phyloP scores from a whole-genome alignment of 495 filamentous ascomycete genomes.

The Xylona heveae region DNA sequence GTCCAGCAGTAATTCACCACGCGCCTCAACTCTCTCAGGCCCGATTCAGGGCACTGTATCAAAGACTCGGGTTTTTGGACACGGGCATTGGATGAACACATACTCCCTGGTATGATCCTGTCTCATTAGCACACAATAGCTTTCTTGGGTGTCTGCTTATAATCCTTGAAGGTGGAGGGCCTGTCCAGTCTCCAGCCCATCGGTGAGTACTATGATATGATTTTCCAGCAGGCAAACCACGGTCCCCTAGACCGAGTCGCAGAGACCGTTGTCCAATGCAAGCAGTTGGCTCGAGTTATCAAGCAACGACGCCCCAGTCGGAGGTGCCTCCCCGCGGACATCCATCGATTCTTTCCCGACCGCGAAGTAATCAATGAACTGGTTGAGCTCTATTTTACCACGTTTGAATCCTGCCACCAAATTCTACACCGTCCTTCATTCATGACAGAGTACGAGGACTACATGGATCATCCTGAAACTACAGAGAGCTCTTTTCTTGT shows the following conservation, averaged over 20 bases:
- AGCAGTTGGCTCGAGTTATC: neutral
- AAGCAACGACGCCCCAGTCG: neutral
- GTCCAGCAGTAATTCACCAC: no score
- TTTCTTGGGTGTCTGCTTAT: neutral
- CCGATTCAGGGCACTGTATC: neutral
- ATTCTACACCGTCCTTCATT: constrained; percentile 38
- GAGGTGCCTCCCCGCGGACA: neutral
- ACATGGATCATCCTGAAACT: constrained; percentile 22
- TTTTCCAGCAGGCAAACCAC: neutral
- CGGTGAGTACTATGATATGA: no score
- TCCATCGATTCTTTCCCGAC: constrained; percentile 6
- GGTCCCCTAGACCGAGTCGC: neutral
- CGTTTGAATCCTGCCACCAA: constrained; percentile 32
- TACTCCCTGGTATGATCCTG: neutral
- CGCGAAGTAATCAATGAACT: constrained; percentile 27
- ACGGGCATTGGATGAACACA: neutral
- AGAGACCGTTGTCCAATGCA: neutral
- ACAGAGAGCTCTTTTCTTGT: constrained; percentile 18
- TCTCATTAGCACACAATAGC: neutral
- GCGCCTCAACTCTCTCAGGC: no score
- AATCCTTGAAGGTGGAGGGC: no score
- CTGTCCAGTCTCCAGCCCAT: no score
- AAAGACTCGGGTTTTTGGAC: neutral
- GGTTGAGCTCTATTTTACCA: constrained; percentile 29
- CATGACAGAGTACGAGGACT: constrained; percentile 25